Conservation (phyloP, 1,284 basidiomycete species). For the Apiotrichum brassicae region DNA sequence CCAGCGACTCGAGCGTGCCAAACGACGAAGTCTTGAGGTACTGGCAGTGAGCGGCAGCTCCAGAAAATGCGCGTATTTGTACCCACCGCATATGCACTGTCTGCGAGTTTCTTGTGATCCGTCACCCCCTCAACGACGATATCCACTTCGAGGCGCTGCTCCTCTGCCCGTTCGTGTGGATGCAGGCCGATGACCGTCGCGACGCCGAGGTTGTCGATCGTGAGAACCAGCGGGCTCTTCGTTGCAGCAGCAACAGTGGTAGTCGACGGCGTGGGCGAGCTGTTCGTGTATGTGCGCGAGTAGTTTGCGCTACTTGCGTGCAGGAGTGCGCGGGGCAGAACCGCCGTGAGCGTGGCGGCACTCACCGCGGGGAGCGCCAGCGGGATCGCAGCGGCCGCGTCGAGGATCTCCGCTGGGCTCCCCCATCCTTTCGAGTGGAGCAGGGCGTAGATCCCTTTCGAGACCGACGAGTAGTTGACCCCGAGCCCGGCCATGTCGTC, state of each 20-base stretch:
- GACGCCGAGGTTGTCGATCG: slow-evolving; percentile 54
- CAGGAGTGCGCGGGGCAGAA: slow-evolving; percentile 33
- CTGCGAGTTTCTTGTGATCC: slow-evolving; percentile 48
- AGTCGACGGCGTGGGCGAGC: neutral
- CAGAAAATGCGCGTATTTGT: too few relatives aligned
- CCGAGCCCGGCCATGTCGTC: slow-evolving; percentile 40
- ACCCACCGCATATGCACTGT: too few relatives aligned
- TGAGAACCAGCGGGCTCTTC: slow-evolving; percentile 8
- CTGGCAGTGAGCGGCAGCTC: slow-evolving; percentile 21
- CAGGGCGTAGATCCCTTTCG: slow-evolving; percentile 34
- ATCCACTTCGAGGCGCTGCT: slow-evolving; percentile 63
- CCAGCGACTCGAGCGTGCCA: slow-evolving; percentile 68
- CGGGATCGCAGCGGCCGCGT: slow-evolving; percentile 17
- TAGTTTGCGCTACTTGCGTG: slow-evolving; percentile 27
- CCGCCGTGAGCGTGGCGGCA: slow-evolving; percentile 17
- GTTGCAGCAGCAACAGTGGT: neutral
- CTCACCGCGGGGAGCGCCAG: slow-evolving; percentile 25
- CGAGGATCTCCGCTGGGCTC: slow-evolving; percentile 24
- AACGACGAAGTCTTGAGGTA: slow-evolving; percentile 53
- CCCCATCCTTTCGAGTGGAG: slow-evolving; percentile 13
- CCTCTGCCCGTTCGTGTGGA: slow-evolving; percentile 61
- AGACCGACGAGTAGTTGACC: slow-evolving; percentile 45
- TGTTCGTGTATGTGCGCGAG: slow-evolving; percentile 4
- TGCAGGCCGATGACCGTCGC: slow-evolving; percentile 64
- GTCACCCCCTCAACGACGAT: slow-evolving; percentile 46